phyloP scores from a whole-genome alignment of 108 stramenopile genomes.

The Cyclotella sp. region DNA sequence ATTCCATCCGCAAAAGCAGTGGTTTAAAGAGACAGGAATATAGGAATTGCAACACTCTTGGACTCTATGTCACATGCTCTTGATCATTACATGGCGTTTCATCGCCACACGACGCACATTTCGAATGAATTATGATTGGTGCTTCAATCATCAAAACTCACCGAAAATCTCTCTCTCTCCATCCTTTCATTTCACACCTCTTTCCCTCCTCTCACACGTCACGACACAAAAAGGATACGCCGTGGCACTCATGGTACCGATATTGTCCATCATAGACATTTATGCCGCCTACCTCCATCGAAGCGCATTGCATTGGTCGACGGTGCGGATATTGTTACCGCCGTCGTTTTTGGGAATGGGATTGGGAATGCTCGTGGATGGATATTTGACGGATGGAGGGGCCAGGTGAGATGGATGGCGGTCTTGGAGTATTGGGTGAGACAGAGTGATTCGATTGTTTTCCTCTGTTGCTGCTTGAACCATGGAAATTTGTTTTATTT shows the following conservation, averaged over 20 bases:
- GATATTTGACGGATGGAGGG: constrained; percentile 44
- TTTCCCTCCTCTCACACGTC: no score
- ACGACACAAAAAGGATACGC: constrained; percentile 24
- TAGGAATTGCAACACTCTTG: no score
- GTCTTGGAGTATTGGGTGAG: no score
- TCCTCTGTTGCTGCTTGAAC: no score
- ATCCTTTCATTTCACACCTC: not conserved
- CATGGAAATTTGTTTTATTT: no score
- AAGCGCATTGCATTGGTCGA: constrained; percentile 40
- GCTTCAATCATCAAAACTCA: not conserved
- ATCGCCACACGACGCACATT: no score
- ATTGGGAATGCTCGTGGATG: constrained; percentile 44
- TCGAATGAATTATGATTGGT: not conserved
- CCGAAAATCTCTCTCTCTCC: not conserved
- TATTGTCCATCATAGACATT: constrained; percentile 58
- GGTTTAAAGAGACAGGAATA: no score
- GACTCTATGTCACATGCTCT: no score
- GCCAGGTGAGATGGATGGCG: constrained; percentile 27
- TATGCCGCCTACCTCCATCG: constrained; percentile 53
- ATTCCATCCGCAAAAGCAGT: no score
- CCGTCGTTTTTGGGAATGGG: constrained; percentile 57
- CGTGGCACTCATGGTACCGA: constrained; percentile 60
- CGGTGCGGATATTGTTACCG: constrained; percentile 51
- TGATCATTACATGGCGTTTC: no score
- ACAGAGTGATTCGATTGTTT: no score